A percentile compares a stretch with the other conserved stretches of the same genome.
phyloP scores from a whole-genome alignment of 2,329 filamentous ascomycete genomes.

The Rachicladosporium sp. region DNA sequence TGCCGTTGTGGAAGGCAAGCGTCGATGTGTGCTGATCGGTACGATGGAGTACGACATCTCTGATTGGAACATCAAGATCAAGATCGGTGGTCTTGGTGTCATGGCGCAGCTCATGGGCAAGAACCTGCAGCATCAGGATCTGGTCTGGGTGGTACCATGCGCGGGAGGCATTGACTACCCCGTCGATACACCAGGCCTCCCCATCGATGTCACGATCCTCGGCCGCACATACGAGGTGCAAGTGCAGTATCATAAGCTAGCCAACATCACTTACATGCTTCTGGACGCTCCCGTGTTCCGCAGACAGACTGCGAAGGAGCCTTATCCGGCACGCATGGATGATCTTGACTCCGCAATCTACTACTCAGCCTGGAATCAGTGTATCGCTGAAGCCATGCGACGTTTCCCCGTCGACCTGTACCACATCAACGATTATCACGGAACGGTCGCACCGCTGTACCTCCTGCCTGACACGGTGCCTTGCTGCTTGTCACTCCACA shows the following conservation, averaged over 20 bases:
- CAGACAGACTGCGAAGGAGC: slow-evolving; percentile 48
- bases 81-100: slow-evolving; percentile 57
- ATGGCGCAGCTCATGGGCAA: slow-evolving; percentile 61
- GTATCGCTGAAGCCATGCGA: slow-evolving; percentile 50
- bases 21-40: slow-evolving; percentile 49
- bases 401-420: slow-evolving; percentile 52
- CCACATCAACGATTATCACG: slow-evolving; percentile 56
- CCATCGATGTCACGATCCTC: slow-evolving; percentile 51
- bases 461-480: slow-evolving; percentile 51
- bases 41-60: slow-evolving; percentile 64
- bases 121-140: slow-evolving; percentile 49
- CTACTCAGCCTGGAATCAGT: slow-evolving; percentile 59
- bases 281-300: slow-evolving; percentile 58
- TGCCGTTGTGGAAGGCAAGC: slow-evolving; percentile 14
- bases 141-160: slow-evolving; percentile 43
- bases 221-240: slow-evolving; percentile 48
- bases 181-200: slow-evolving; percentile 43
- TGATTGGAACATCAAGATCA: slow-evolving; percentile 59
- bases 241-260: slow-evolving; percentile 50
- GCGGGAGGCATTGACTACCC: slow-evolving; percentile 55
- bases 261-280: slow-evolving; percentile 57
- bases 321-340: slow-evolving; percentile 57
- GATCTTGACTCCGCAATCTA: slow-evolving; percentile 56
- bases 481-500: slow-evolving; percentile 52
- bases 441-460: slow-evolving; percentile 51